phyloP scores from a whole-genome alignment of 2,329 filamentous ascomycete species.

The Penicillium thymicola region DNA sequence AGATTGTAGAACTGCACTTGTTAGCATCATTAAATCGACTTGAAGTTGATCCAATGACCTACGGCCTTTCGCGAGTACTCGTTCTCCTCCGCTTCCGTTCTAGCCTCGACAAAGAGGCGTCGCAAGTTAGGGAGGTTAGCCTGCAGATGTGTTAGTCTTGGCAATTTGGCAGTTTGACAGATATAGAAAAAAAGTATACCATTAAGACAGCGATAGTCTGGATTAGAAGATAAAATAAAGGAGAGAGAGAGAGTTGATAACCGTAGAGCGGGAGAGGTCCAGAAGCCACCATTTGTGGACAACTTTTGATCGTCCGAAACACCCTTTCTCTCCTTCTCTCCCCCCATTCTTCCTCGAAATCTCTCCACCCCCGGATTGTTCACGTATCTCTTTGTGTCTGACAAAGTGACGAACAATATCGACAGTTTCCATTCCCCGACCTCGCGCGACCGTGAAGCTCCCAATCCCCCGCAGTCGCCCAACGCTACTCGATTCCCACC shows the following conservation, averaged over 20 bases:
- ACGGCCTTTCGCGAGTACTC: slow-evolving; percentile 92
- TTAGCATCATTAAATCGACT: slow-evolving; percentile 6
- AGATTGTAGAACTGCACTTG: slow-evolving; percentile 80
- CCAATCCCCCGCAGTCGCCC: slow-evolving; percentile 34
- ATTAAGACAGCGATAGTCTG: slow-evolving; percentile 12
- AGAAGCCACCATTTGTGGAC: slow-evolving; percentile 32
- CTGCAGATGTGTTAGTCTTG: slow-evolving; percentile 23
- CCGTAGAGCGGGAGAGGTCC: slow-evolving; percentile 19
- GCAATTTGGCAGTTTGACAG: neutral
- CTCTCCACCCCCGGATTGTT: slow-evolving; percentile 9
- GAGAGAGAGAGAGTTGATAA: neutral
- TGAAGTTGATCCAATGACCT: slow-evolving; percentile 36
- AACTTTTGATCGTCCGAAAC: slow-evolving; percentile 28
- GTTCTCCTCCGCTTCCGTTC: slow-evolving; percentile 89
- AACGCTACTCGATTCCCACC: slow-evolving; percentile 16
- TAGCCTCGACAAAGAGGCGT: slow-evolving; percentile 89
- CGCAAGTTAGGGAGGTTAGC: slow-evolving; percentile 80
- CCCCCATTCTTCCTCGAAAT: slow-evolving; percentile 7
- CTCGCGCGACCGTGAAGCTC: slow-evolving; percentile 32
- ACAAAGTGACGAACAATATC: slow-evolving; percentile 14
- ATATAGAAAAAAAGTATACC: slow-evolving; percentile 10
- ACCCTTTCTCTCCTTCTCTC: slow-evolving; percentile 19
- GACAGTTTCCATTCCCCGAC: slow-evolving; percentile 8
- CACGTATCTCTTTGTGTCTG: slow-evolving; percentile 2
- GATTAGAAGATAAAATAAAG: neutral